phyloP scores from a whole-genome alignment of 306 rosid genomes.

The Prunus kanzakura region DNA sequence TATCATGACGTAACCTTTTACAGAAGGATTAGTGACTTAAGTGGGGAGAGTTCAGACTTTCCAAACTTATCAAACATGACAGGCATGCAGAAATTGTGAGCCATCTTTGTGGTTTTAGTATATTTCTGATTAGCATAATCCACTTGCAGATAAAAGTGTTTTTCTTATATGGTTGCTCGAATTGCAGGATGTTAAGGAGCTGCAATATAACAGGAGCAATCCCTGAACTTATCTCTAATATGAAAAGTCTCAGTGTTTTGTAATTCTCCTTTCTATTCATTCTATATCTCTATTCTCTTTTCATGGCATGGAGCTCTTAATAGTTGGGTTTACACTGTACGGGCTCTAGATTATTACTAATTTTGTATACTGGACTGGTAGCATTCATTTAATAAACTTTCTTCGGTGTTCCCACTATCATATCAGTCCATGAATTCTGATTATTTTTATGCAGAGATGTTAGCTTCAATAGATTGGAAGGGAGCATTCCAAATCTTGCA shows the following conservation, averaged over 20 bases:
- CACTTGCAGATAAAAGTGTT: neutral
- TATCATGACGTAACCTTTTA: slow-evolving; percentile 7
- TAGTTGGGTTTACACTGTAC: neutral
- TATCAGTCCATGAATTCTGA: neutral
- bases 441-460: slow-evolving; percentile 11
- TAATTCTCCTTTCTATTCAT: neutral
- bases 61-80: slow-evolving; percentile 20
- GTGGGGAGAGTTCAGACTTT: slow-evolving; percentile 21
- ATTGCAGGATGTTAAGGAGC: slow-evolving; percentile 21
- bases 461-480: slow-evolving; percentile 31
- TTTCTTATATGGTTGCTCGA: neutral
- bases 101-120: neutral
- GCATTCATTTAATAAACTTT: neutral
- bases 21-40: slow-evolving; percentile 34
- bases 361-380: neutral
- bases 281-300: neutral
- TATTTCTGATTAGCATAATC: neutral
- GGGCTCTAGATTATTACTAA: neutral
- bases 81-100: slow-evolving; percentile 17
- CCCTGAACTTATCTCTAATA: slow-evolving; percentile 5
- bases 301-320: neutral
- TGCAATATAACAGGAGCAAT: slow-evolving; percentile 18
- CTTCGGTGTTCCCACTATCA: neutral
- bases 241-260: neutral
- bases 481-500: slow-evolving; percentile 13